phyloP scores from a whole-genome alignment of 2,329 filamentous ascomycete genomes.

The Gaeumannomyces sp. region DNA sequence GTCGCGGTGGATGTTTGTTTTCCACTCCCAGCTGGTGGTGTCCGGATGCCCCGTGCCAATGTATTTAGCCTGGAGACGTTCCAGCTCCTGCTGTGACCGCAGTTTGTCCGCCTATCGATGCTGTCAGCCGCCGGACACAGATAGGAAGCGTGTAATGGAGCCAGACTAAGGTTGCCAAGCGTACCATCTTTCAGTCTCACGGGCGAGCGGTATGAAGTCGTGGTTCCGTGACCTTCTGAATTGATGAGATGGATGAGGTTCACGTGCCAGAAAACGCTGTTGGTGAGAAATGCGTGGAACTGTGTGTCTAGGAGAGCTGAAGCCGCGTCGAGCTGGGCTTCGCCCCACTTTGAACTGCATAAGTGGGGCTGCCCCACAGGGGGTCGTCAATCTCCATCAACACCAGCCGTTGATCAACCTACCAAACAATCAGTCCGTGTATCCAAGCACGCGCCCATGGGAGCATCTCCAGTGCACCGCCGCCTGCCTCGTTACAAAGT shows the following conservation, averaged over 20 bases:
- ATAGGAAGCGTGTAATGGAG: neutral
- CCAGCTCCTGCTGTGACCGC: slow-evolving; percentile 93
- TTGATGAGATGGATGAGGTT: neutral
- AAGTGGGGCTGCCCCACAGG: neutral
- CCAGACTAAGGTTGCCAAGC: neutral
- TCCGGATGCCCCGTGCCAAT: slow-evolving; percentile 94
- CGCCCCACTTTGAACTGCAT: too few relatives aligned
- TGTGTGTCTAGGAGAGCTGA: neutral
- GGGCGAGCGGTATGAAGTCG: too few relatives aligned
- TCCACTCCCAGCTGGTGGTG: slow-evolving; percentile 97
- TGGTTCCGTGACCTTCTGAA: too few relatives aligned
- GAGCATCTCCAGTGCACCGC: neutral
- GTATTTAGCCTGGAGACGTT: slow-evolving; percentile 92
- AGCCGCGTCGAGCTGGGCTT: neutral
- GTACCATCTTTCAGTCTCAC: neutral
- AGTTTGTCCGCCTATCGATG: slow-evolving; percentile 80
- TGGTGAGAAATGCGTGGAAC: too few relatives aligned
- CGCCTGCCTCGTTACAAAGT: neutral
- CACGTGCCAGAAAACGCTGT: neutral
- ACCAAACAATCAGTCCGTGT: neutral
- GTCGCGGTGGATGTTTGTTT: slow-evolving; percentile 90
- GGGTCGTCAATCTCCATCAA: neutral
- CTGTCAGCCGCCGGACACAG: slow-evolving; percentile 11
- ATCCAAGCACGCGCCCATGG: neutral
- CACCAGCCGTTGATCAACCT: neutral